Conservation (phyloP, 768 basidiomycete species). For the Mrakia frigida region DNA sequence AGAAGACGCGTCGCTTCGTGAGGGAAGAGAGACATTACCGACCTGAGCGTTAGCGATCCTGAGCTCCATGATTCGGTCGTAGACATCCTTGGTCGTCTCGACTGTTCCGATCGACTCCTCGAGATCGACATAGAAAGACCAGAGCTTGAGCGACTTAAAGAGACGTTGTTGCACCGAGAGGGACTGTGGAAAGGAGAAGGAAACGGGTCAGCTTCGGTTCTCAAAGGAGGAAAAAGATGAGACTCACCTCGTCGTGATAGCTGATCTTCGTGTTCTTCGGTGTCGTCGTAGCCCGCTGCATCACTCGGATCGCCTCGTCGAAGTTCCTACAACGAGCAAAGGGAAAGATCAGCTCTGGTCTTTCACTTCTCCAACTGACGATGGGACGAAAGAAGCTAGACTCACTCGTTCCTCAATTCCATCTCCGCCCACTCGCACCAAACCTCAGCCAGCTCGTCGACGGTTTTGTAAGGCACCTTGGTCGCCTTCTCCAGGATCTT, state of each 20-base stretch:
- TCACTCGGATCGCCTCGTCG: constrained; percentile 87
- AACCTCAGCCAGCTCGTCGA: constrained; percentile 94
- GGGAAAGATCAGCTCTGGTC: neutral
- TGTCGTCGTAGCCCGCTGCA: constrained; percentile 90
- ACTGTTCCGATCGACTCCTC: constrained; percentile 95
- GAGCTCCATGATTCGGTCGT: constrained; percentile 92
- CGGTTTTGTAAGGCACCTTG: constrained; percentile 85
- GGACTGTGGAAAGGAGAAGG: constrained; percentile 49
- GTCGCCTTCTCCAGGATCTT: constrained; percentile 91
- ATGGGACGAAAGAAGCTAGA: constrained; percentile 34
- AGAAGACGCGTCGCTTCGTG: too few species aligned
- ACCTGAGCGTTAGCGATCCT: constrained; percentile 93
- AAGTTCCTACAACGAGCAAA: constrained; percentile 65
- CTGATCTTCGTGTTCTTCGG: constrained; percentile 86
- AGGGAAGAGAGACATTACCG: constrained; percentile 9
- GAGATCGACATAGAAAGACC: constrained; percentile 97
- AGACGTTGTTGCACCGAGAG: constrained; percentile 80
- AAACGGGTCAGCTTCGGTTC: neutral
- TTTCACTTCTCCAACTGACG: neutral
- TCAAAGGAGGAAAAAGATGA: neutral
- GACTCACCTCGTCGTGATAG: constrained; percentile 86
- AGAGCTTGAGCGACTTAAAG: constrained; percentile 96
- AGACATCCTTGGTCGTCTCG: constrained; percentile 82
- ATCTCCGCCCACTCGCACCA: constrained; percentile 99
- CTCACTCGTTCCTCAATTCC: constrained; percentile 92